These are phyloP conservation scores for Carex myosuroides DNA, from an alignment of 176 grass and related monocot genomes.

Conservation along the genomic window DNA sequence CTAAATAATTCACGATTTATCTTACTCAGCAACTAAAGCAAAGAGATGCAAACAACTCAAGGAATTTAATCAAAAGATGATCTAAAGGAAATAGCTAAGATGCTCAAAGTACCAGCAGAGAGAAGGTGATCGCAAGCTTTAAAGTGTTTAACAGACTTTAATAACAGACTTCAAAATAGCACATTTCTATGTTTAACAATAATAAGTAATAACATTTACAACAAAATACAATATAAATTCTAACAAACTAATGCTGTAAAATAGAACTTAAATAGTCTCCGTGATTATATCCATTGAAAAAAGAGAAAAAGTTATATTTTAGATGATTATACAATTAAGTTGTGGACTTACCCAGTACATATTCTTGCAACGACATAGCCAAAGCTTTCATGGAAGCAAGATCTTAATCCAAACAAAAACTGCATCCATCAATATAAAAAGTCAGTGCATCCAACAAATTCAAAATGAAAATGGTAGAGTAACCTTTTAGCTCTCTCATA, in stretches of 20 bases:
- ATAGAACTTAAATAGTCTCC: background rate
- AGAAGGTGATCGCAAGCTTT: background rate
- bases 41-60: background rate
- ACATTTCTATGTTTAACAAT: too few relatives aligned
- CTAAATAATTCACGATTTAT: background rate
- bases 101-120: background rate
- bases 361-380: conserved; percentile 37
- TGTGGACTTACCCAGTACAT: conserved; percentile 35
- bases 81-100: background rate
- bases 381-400: conserved; percentile 39
- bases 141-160: too few relatives aligned
- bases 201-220: too few relatives aligned
- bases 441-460: background rate
- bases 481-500: background rate
- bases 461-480: background rate
- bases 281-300: background rate
- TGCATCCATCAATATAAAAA: background rate
- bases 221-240: too few relatives aligned
- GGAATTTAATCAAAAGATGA: background rate
- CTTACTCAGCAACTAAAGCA: background rate
- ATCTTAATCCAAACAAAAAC: conserved; percentile 40
- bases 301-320: background rate
- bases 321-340: background rate
- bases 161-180: too few relatives aligned
- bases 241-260: too few relatives aligned